Percentiles rank a stretch among this genome's conserved stretches.
phyloP scores from a whole-genome alignment of 805 yeast genomes.

The Cyberlindnera veronae region DNA sequence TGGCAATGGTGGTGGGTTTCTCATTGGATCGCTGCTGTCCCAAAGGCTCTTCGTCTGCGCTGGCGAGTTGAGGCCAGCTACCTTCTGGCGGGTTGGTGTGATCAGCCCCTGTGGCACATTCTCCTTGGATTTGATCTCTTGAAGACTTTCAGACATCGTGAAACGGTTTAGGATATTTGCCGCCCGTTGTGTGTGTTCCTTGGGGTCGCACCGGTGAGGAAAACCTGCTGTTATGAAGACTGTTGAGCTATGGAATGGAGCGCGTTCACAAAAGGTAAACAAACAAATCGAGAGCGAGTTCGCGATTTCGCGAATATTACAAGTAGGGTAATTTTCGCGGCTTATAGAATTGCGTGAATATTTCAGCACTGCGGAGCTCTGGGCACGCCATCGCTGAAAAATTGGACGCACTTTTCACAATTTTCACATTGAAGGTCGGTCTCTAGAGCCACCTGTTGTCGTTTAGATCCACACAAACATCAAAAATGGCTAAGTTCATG shows the following conservation, averaged over 20 bases:
- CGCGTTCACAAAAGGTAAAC: constrained; percentile 13
- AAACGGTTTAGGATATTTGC: too few species aligned
- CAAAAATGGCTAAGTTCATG: constrained; percentile 94
- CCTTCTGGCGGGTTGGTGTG: constrained; percentile 15
- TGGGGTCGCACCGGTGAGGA: too few species aligned
- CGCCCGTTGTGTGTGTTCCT: too few species aligned
- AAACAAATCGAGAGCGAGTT: too few species aligned
- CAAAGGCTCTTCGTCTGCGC: constrained; percentile 25
- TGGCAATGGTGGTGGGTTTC: constrained; percentile 41
- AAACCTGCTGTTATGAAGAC: too few species aligned
- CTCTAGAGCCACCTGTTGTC: constrained; percentile 2
- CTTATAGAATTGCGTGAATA: constrained; percentile 10
- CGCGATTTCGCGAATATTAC: background rate
- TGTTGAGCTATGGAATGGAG: constrained; percentile 1
- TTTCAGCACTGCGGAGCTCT: constrained; percentile 24
- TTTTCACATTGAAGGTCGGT: constrained; percentile 20
- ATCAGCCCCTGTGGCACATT: constrained; percentile 12
- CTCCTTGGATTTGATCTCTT: constrained; percentile 14
- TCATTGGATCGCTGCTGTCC: constrained; percentile 38
- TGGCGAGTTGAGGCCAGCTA: constrained; percentile 18
- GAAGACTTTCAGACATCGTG: constrained; percentile 2
- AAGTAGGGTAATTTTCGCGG: constrained; percentile 2
- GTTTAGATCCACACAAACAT: constrained; percentile 7
- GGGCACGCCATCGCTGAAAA: constrained; percentile 17
- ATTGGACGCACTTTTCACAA: constrained; percentile 24